phyloP scores from a whole-genome alignment of 768 basidiomycete genomes.

The Phaeotremella skinneri region DNA sequence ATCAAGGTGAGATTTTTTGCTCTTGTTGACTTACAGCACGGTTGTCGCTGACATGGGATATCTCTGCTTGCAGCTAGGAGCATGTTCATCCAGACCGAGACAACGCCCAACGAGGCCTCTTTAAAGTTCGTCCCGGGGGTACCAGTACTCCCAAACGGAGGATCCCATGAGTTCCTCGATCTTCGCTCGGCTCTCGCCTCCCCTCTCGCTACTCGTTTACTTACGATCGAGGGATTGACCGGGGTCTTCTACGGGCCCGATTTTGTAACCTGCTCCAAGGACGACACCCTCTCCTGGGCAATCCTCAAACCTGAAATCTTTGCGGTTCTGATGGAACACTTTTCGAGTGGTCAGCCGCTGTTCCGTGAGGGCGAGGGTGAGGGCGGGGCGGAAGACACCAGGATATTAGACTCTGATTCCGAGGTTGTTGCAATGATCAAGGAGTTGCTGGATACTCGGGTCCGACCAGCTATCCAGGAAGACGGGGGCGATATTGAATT shows the following conservation, averaged over 20 bases:
- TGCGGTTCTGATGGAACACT: slow-evolving; percentile 92
- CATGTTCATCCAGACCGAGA: slow-evolving; percentile 99
- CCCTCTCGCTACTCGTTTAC: slow-evolving; percentile 87
- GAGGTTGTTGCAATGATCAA: slow-evolving; percentile 99
- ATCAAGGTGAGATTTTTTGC: slow-evolving; percentile 21
- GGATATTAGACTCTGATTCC: slow-evolving; percentile 87
- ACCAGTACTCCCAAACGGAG: slow-evolving; percentile 79
- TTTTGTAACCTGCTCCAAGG: slow-evolving; percentile 93
- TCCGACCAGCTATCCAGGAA: slow-evolving; percentile 96
- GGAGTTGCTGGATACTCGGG: slow-evolving; percentile 89
- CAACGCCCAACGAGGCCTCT: slow-evolving; percentile 94
- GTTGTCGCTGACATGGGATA: background rate
- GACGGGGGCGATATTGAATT: slow-evolving; percentile 99
- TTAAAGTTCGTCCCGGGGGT: slow-evolving; percentile 96
- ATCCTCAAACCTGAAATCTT: slow-evolving; percentile 96
- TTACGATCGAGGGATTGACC: slow-evolving; percentile 89
- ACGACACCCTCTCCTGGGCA: slow-evolving; percentile 64
- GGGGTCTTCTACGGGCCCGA: slow-evolving; percentile 94
- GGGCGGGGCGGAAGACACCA: slow-evolving; percentile 82
- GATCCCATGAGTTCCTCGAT: slow-evolving; percentile 87
- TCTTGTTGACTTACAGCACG: background rate
- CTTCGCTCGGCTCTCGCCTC: slow-evolving; percentile 80
- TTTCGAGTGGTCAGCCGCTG: slow-evolving; percentile 81
- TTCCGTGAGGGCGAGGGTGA: slow-evolving; percentile 71
- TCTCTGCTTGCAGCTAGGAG: slow-evolving; percentile 56